phyloP scores from a whole-genome alignment of 148 eudicot species.

The Chenopodium quinoa region DNA sequence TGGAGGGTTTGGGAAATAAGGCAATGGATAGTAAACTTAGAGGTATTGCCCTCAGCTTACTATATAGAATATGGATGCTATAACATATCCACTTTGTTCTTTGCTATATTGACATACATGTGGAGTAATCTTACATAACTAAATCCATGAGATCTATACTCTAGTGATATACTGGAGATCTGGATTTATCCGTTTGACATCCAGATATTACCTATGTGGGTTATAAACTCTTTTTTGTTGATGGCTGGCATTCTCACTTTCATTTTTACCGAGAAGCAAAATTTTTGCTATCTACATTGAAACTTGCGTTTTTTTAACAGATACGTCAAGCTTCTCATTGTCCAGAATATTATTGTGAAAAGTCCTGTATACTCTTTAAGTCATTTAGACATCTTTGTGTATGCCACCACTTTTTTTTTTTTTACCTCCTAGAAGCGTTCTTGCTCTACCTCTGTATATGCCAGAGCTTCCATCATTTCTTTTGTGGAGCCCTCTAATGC shows the following conservation, averaged over 20 bases:
- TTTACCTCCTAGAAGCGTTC: not conserved
- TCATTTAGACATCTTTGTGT: not conserved
- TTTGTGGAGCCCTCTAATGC: not conserved
- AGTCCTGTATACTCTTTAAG: not conserved
- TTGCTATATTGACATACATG: not conserved
- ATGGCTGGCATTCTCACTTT: not conserved
- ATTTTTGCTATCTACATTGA: not conserved
- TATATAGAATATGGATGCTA: constrained; percentile 28
- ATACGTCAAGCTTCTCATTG: not conserved
- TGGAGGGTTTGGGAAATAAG: constrained; percentile 97
- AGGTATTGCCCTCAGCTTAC: constrained; percentile 65
- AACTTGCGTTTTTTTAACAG: not conserved
- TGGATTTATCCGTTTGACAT: not conserved
- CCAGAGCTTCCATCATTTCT: not conserved
- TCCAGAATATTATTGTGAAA: not conserved
- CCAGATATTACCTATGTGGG: not conserved
- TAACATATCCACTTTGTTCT: constrained; percentile 1
- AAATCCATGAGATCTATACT: not conserved
- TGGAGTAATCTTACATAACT: not conserved
- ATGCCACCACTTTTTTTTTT: not conserved
- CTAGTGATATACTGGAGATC: not conserved
- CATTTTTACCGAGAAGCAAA: not conserved
- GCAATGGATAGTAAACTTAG: constrained; percentile 82
- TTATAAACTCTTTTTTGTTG: not conserved
- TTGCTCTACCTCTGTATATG: not conserved